Percentiles rank a stretch among this genome's conserved stretches.
phyloP scores from a whole-genome alignment of 2,329 filamentous ascomycete genomes.

The Penicillium sp. region DNA sequence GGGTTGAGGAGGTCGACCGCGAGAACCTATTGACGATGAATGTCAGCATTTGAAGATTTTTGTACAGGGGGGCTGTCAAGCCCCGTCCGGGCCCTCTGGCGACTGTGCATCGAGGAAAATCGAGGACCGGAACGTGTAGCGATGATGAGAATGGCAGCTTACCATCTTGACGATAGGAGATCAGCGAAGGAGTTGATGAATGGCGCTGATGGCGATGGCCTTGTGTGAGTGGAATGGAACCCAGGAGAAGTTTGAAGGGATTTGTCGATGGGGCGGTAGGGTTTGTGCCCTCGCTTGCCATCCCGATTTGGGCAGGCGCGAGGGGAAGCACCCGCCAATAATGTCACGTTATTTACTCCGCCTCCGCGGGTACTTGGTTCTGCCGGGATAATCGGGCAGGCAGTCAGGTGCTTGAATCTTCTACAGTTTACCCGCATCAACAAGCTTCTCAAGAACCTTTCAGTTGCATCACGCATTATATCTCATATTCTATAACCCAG shows the following conservation, averaged over 20 bases:
- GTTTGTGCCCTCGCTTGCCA: constrained; percentile 42
- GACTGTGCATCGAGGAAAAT: neutral
- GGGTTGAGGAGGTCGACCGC: constrained; percentile 99
- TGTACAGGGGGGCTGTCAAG: neutral
- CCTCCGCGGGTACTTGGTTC: constrained; percentile 5
- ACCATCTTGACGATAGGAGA: constrained; percentile 47
- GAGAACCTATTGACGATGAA: constrained; percentile 72
- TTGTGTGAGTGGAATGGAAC: constrained; percentile 36
- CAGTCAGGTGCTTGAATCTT: constrained; percentile 14
- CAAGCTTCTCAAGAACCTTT: neutral
- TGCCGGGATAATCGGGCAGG: constrained; percentile 12
- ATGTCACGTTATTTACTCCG: constrained; percentile 1
- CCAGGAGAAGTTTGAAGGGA: constrained; percentile 36
- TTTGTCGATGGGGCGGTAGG: constrained; percentile 33
- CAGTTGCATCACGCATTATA: constrained; percentile 14
- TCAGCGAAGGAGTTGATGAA: constrained; percentile 42
- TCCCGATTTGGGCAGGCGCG: constrained; percentile 23
- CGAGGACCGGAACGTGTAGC: constrained; percentile 2
- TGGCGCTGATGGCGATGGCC: constrained; percentile 44
- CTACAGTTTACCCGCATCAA: neutral
- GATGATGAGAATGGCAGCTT: constrained; percentile 21
- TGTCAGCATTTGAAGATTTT: constrained; percentile 21
- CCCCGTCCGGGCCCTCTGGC: neutral
- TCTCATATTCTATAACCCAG: constrained; percentile 13
- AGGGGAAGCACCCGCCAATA: constrained; percentile 17